Percentiles rank a stretch among this genome's conserved stretches.
phyloP scores from a whole-genome alignment of 2,329 filamentous ascomycete genomes.

The Fusarium chaquense region DNA sequence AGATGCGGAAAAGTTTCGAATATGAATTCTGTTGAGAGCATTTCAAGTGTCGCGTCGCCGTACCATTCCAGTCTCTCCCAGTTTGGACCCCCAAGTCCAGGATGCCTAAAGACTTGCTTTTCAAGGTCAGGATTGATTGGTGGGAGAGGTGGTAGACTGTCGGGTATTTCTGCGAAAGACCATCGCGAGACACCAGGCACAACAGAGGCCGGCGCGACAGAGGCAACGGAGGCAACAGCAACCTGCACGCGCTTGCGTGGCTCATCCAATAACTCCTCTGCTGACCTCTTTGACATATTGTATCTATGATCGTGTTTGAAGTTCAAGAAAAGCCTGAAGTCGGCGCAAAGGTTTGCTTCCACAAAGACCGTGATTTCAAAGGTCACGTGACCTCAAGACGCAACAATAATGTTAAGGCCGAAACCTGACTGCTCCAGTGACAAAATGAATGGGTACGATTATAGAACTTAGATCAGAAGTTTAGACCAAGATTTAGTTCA shows the following conservation, averaged over 20 bases:
- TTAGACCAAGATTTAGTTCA: no score
- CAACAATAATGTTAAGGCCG: no score
- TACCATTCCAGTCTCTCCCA: constrained; percentile 92
- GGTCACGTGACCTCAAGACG: no score
- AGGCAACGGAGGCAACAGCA: neutral
- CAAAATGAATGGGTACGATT: no score
- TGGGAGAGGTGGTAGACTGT: constrained; percentile 69
- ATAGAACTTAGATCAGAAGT: no score
- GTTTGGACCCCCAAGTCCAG: constrained; percentile 57
- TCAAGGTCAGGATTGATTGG: constrained; percentile 71
- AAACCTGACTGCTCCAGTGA: no score
- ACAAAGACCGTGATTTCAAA: no score
- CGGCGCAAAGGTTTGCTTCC: no score
- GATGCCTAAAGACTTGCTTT: constrained; percentile 75
- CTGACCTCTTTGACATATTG: constrained; percentile 19
- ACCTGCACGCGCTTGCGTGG: constrained; percentile 40
- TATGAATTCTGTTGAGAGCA: constrained; percentile 81
- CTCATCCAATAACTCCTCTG: neutral
- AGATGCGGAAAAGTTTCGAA: constrained; percentile 75
- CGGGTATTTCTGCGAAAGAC: constrained; percentile 63
- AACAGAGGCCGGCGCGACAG: constrained; percentile 11
- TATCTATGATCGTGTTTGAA: neutral
- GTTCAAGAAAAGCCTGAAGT: no score
- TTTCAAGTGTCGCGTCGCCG: constrained; percentile 86
- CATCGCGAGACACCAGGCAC: constrained; percentile 52